These are phyloP conservation scores for Olyra latifolia DNA, from an alignment of 176 grass and related monocot genomes.

Conservation along the genomic window DNA sequence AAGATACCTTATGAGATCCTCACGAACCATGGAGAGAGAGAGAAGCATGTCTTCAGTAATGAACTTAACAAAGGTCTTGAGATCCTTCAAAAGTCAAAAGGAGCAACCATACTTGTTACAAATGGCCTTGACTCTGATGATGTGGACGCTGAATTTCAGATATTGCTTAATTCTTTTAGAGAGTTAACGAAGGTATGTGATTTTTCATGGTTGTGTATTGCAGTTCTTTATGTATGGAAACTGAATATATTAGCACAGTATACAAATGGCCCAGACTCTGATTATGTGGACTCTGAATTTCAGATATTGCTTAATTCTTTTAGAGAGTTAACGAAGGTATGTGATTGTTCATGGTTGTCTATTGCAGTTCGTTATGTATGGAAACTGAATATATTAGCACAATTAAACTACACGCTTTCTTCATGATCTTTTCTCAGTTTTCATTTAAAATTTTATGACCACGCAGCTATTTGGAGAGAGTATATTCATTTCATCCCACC, in stretches of 20 bases:
- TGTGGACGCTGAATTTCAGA: conserved; percentile 46
- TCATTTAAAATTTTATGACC: not conserved
- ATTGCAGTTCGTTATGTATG: conserved; percentile 9
- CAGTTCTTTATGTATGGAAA: not conserved
- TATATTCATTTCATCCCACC: too few species aligned
- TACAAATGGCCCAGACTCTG: conserved; percentile 36
- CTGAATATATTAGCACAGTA: too few species aligned
- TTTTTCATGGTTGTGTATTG: not conserved
- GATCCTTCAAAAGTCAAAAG: conserved; percentile 72
- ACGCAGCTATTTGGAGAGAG: not conserved
- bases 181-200: conserved; percentile 51
- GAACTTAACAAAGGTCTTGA: conserved; percentile 55
- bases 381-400: not conserved
- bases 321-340: conserved; percentile 53
- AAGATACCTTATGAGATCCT: conserved; percentile 50
- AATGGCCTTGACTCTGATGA: conserved; percentile 41
- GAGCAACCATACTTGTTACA: conserved; percentile 68
- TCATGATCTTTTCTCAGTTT: conserved; percentile 17
- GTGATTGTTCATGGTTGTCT: not conserved
- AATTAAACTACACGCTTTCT: not conserved
- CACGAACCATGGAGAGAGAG: conserved; percentile 44
- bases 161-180: conserved; percentile 40
- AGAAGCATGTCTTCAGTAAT: conserved; percentile 49
- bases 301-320: conserved; percentile 45
- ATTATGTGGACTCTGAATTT: conserved; percentile 44